Evolutionary conservation across 805 yeast species (phyloP).

Genomic region (Candida manassasensis): DNA sequence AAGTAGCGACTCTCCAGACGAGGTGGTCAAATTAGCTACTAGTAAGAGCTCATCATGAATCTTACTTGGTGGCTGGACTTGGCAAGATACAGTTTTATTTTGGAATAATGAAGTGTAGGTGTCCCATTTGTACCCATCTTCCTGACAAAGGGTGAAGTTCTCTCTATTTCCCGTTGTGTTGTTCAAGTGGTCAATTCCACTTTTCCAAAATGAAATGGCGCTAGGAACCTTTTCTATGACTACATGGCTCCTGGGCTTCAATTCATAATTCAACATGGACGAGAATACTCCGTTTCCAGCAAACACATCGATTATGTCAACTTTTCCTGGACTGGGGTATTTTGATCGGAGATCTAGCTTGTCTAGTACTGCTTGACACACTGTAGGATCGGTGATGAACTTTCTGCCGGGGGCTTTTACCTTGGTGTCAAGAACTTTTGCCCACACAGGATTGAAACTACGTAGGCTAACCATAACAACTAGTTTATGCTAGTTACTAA

Average conservation of each 20-base stretch:
- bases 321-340: conserved; percentile 31
- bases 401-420: conserved; percentile 3
- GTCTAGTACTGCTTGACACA: conserved; percentile 40
- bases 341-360: conserved; percentile 38
- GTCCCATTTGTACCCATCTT: conserved; percentile 67
- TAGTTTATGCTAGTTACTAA: too few relatives aligned
- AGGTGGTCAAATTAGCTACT: conserved; percentile 53
- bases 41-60: conserved; percentile 53
- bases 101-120: conserved; percentile 49
- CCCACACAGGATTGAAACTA: conserved; percentile 22
- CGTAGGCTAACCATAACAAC: too few relatives aligned
- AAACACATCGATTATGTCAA: conserved; percentile 56
- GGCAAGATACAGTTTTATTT: conserved; percentile 37
- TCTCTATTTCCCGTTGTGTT: conserved; percentile 21
- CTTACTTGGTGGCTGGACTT: conserved; percentile 24
- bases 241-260: conserved; percentile 61
- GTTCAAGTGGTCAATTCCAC: conserved; percentile 19
- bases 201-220: conserved; percentile 23
- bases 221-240: conserved; percentile 50
- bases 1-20: conserved; percentile 60
- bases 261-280: conserved; percentile 51
- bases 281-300: conserved; percentile 60
- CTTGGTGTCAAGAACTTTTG: conserved; percentile 10
- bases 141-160: conserved; percentile 27
- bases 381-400: conserved; percentile 13